phyloP scores from a whole-genome alignment of 306 rosid species.

The Dryas drummondii region DNA sequence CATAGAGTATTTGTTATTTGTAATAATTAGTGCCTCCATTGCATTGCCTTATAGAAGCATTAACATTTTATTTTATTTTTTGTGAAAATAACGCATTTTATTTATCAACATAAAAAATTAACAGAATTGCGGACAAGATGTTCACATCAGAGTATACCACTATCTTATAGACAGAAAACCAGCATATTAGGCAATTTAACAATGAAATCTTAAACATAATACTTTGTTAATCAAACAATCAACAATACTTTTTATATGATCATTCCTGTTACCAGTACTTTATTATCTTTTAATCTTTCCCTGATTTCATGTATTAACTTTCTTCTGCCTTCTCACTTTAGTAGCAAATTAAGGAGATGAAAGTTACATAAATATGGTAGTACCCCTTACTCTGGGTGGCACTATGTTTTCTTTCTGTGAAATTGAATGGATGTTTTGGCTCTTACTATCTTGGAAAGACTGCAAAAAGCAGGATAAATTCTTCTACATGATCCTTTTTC shows the following conservation, averaged over 20 bases:
- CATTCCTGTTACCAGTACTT: neutral
- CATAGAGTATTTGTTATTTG: neutral
- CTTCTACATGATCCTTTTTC: slow-evolving; percentile 2
- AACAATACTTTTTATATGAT: neutral
- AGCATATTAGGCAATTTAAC: no score
- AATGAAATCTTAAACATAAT: neutral
- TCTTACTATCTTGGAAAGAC: neutral
- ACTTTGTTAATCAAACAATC: neutral
- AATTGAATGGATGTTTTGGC: neutral
- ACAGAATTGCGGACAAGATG: no score
- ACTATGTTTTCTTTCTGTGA: neutral
- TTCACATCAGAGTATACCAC: no score
- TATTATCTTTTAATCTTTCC: neutral
- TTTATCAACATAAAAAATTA: no score
- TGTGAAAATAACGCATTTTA: no score
- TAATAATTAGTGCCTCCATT: neutral
- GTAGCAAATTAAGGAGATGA: no score
- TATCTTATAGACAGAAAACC: no score
- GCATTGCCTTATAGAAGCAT: neutral
- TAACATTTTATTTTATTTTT: no score
- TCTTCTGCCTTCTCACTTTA: neutral
- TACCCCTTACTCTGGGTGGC: neutral
- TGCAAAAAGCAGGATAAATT: slow-evolving; percentile 5
- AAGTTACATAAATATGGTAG: neutral
- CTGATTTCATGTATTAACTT: neutral